A percentile compares a stretch with the other conserved stretches of the same genome.
Conservation (phyloP, 2,329 filamentous ascomycete genomes). For the Paracamarosporium sp. region DNA sequence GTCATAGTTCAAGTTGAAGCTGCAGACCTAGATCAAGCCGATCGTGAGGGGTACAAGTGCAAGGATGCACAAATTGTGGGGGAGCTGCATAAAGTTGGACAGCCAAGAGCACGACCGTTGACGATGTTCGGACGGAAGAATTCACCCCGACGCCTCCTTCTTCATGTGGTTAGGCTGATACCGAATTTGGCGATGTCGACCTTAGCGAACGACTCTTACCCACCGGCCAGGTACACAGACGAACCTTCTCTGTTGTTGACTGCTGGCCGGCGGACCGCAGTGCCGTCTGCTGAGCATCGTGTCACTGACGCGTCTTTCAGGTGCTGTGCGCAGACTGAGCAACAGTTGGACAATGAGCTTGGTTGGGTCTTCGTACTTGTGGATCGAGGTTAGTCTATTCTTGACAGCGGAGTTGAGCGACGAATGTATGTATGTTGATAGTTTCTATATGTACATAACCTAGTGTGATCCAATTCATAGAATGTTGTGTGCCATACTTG, state of each 20-base stretch:
- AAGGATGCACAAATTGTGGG: conserved; percentile 2
- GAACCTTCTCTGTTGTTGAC: neutral
- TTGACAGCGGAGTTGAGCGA: no score
- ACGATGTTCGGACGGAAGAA: conserved; percentile 1
- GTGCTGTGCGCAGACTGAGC: neutral
- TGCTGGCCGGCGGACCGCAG: neutral
- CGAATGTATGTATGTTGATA: no score
- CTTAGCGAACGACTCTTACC: neutral
- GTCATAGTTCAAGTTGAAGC: neutral
- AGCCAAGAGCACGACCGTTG: neutral
- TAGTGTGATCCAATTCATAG: neutral
- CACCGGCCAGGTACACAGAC: neutral
- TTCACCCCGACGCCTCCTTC: neutral
- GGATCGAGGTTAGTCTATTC: neutral
- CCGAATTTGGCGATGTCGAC: neutral
- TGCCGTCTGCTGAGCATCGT: neutral
- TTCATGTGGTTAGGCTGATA: neutral
- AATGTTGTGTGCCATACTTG: no score
- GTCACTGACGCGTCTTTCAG: neutral
- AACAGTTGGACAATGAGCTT: no score
- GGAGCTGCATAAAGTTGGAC: neutral
- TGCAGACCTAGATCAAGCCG: neutral
- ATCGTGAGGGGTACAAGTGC: conserved; percentile 6
- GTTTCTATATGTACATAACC: no score
- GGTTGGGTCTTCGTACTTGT: no score